Evolutionary conservation across 1,139 yeast genomes (phyloP), one percentile per base, ranked within the genome.

Genomic region (Kodamaea fungicola): DNA sequence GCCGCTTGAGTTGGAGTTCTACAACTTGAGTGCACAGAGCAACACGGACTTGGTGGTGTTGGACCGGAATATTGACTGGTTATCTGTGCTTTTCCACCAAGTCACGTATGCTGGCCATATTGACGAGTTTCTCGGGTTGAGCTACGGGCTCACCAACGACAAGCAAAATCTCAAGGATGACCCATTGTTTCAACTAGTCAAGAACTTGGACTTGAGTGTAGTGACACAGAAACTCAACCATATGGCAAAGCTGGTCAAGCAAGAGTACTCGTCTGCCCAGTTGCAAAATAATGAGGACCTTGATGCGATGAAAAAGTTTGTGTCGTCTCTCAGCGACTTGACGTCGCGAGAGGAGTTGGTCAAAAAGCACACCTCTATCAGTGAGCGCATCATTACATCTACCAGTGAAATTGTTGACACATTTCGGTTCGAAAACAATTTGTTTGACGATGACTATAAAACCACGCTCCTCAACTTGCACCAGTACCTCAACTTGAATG

Each of bases 81-180:
- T 83, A 6, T 78, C 96, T 0, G 82, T 89, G 2, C 53, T 87
- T 9, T 62, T 88, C 43, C 78, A 81, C 26, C 97, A 92, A 51
- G 62, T 89, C 47, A 85, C 88, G 2, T 92, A 90, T 54, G 73
- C 78, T 26, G 98, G 98, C 0, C 65, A 92, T 9, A 67, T 89
- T 16, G 90, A 87, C 54, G 96, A 89, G 52, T 59, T 80, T 19
- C 71, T 80, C 49, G 77, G 74, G 3, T 62, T 80, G 12, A 64
- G 88, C 13, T 76, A 80, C 46, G 80, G 80, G 51, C 50, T 90
- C 90, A 58, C 83, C 94, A 1, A 72, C 81, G 21, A 83, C 89
- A 29, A 96, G 97, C 3, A 73, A 78, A 64, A 73, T 25, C 70
- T 83, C 33, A 81, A 81, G 41, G 68, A 71, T 25, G 53, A 56